phyloP scores from a whole-genome alignment of 139 green algal genomes.

The Chara braunii region DNA sequence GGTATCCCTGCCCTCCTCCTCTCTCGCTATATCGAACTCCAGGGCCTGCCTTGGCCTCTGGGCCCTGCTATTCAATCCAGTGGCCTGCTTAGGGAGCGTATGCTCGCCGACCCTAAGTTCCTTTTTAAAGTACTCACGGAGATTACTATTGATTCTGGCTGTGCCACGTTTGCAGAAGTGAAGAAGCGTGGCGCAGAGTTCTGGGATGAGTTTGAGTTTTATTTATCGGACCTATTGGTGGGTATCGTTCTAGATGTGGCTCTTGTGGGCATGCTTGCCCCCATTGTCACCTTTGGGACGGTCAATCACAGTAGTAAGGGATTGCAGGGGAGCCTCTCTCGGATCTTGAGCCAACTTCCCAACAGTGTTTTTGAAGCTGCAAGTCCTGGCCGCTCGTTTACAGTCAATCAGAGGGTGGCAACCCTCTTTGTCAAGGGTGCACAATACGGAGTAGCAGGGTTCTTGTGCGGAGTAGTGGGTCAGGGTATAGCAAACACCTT shows the following conservation, averaged over 20 bases:
- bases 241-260: constrained; percentile 80
- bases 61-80: constrained; percentile 4
- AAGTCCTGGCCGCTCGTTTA: constrained; percentile 4
- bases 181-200: constrained; percentile 90
- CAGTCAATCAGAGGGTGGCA: constrained; percentile 8
- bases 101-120: constrained; percentile 32
- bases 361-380: constrained; percentile 30
- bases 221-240: constrained; percentile 85
- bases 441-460: constrained; percentile 82
- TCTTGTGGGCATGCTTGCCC: constrained; percentile 82
- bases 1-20: not conserved
- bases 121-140: constrained; percentile 51
- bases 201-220: constrained; percentile 94
- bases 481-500: constrained; percentile 78
- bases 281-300: too few relatives aligned
- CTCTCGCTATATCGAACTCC: not conserved
- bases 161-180: constrained; percentile 88
- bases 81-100: constrained; percentile 8
- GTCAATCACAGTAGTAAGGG: not conserved
- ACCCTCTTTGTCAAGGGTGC: constrained; percentile 34
- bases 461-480: constrained; percentile 76
- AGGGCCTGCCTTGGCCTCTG: not conserved
- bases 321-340: not conserved
- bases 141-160: constrained; percentile 84
- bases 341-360: not conserved